These are phyloP conservation scores for Hsuehochloa calcarea DNA, from an alignment of 176 grass and related monocot genomes.

Conservation along the genomic window DNA sequence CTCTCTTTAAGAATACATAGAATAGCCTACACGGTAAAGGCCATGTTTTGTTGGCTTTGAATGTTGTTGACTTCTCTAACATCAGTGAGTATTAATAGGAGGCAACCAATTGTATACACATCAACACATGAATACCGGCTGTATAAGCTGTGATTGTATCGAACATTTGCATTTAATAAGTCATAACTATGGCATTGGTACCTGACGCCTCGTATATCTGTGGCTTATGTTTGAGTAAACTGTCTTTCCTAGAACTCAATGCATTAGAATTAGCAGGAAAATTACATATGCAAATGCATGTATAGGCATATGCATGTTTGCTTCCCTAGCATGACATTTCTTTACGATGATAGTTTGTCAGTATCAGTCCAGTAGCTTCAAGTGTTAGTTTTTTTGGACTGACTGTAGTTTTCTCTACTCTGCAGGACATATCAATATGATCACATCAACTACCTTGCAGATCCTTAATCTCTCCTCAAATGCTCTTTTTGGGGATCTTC, in stretches of 20 bases:
- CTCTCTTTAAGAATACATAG: background rate
- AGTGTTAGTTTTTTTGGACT: background rate
- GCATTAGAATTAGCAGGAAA: constrained; percentile 5
- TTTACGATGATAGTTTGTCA: background rate
- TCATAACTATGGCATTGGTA: background rate
- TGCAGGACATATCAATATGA: constrained; percentile 99
- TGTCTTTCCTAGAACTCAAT: background rate
- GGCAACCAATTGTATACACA: background rate
- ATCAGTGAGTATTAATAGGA: constrained; percentile 13
- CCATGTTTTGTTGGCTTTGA: constrained; percentile 25
- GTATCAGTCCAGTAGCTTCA: background rate
- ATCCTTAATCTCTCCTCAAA: constrained; percentile 92
- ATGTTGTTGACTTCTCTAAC: constrained; percentile 20
- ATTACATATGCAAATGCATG: background rate
- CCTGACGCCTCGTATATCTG: background rate
- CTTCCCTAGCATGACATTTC: constrained; percentile 10
- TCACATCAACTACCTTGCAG: constrained; percentile 84
- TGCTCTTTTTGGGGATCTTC: constrained; percentile 81
- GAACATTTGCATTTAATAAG: constrained; percentile 16
- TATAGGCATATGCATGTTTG: background rate
- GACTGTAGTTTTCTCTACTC: constrained; percentile 26
- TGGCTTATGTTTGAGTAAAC: background rate
- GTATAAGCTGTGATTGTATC: constrained; percentile 5
- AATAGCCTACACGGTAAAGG: constrained; percentile 24
- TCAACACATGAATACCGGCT: constrained; percentile 19